Conservation (phyloP, 768 basidiomycete genomes). For the Cytidiella melzeri region DNA sequence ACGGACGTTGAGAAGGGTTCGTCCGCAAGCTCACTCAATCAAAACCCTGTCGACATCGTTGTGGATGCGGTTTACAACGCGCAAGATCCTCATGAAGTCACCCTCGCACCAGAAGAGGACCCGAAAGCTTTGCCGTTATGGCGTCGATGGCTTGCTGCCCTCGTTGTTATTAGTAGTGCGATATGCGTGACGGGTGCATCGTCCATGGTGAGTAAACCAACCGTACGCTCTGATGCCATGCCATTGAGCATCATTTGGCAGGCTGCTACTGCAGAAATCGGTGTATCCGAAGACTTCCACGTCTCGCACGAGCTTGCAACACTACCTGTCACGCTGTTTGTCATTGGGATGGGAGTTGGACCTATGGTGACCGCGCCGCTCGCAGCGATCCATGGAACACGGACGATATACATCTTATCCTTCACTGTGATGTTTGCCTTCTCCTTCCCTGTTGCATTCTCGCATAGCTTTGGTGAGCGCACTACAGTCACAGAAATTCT, state of each 20-base stretch:
- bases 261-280: conserved; percentile 33
- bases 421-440: conserved; percentile 53
- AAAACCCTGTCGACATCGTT: too few species aligned
- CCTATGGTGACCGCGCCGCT: conserved; percentile 25
- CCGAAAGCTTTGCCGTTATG: conserved; percentile 15
- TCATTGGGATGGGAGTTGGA: conserved; percentile 24
- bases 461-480: conserved; percentile 50
- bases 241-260: conserved; percentile 3
- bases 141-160: conserved; percentile 18
- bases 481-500: neutral
- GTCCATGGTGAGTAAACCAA: conserved; percentile 15
- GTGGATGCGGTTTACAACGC: too few species aligned
- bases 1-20: neutral
- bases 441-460: conserved; percentile 66
- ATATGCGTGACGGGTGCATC: conserved; percentile 22
- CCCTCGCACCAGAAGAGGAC: conserved; percentile 14
- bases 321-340: conserved; percentile 35
- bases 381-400: conserved; percentile 51
- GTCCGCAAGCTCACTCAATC: neutral
- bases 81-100: conserved; percentile 12
- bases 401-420: conserved; percentile 52
- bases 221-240: neutral
- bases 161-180: conserved; percentile 16
- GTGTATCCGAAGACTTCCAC: conserved; percentile 31
- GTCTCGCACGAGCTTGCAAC: conserved; percentile 35